Evolutionary conservation across 2,329 filamentous ascomycete genomes (phyloP).

Genomic region (Aspergillus pseudoviridinutans): DNA sequence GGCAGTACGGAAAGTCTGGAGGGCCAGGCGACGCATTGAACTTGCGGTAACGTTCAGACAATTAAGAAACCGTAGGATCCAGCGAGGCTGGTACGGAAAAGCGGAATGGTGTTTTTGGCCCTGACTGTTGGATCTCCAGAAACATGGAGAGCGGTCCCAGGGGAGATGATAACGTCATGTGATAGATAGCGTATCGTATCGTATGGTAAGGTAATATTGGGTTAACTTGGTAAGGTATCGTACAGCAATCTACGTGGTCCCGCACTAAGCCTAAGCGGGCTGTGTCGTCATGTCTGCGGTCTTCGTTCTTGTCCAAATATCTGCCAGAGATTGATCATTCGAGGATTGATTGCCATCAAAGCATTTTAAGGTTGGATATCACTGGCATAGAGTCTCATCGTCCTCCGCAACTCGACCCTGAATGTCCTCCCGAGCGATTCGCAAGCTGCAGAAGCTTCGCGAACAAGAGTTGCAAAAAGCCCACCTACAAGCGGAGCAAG

Average conservation of each 20-base stretch:
- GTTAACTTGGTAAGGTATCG: background rate
- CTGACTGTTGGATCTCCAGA: background rate
- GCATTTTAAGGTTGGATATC: background rate
- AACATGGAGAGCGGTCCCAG: background rate
- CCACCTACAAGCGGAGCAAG: conserved; percentile 33
- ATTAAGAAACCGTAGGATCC: conserved; percentile 4
- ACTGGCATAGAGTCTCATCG: background rate
- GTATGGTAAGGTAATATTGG: conserved; percentile 7
- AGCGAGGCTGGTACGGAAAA: conserved; percentile 8
- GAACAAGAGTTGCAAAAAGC: conserved; percentile 53
- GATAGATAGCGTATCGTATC: background rate
- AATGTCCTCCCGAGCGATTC: conserved; percentile 65
- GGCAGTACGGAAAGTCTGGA: conserved; percentile 46
- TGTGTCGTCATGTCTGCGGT: conserved; percentile 32
- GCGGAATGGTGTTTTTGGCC: background rate
- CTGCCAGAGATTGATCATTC: background rate
- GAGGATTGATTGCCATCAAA: background rate
- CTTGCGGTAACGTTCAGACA: conserved; percentile 7
- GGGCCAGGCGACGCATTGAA: conserved; percentile 47
- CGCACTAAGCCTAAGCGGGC: conserved; percentile 21
- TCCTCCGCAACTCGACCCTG: conserved; percentile 3
- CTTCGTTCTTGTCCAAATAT: background rate
- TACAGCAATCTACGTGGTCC: conserved; percentile 3
- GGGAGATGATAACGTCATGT: background rate
- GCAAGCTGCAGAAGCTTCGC: conserved; percentile 60